Conservation (phyloP, 768 basidiomycete genomes). For the Tylopilus felleus region DNA sequence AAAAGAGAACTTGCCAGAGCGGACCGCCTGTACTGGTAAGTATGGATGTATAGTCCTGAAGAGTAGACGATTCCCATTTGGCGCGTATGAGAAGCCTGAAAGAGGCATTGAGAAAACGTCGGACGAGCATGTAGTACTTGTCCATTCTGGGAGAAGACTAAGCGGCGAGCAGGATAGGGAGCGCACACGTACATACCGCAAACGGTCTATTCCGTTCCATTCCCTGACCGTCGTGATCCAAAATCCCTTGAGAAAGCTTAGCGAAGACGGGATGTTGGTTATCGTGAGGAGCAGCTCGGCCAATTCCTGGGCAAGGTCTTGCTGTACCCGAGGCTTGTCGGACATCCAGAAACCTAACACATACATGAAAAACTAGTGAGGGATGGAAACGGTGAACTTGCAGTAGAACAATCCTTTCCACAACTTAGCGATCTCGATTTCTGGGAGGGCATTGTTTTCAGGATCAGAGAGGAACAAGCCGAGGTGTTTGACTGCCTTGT, state of each 20-base stretch:
- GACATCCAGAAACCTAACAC: conserved; percentile 97
- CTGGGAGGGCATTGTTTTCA: conserved; percentile 53
- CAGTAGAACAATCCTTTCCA: conserved; percentile 99
- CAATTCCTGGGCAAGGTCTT: conserved; percentile 81
- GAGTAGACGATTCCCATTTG: conserved; percentile 59
- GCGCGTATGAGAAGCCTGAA: conserved; percentile 74
- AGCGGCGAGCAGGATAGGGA: not conserved
- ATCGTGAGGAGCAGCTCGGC: conserved; percentile 79
- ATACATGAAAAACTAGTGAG: not conserved
- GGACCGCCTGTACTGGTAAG: conserved; percentile 71
- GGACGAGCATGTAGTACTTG: conserved; percentile 95
- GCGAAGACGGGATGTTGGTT: conserved; percentile 49
- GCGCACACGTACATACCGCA: conserved; percentile 55
- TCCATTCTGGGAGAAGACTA: conserved; percentile 62
- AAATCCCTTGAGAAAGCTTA: conserved; percentile 83
- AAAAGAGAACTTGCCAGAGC: conserved; percentile 56
- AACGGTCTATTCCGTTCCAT: conserved; percentile 89
- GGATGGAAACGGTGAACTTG: conserved; percentile 33
- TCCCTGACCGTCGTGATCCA: conserved; percentile 90
- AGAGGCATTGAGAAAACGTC: conserved; percentile 81
- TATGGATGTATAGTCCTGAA: conserved; percentile 66
- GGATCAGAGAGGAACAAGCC: conserved; percentile 74
- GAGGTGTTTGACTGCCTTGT: conserved; percentile 84
- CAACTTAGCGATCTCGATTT: conserved; percentile 81
- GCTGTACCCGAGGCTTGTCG: conserved; percentile 95